phyloP scores from a whole-genome alignment of 176 grass and related monocot genomes.

The Hsuehochloa calcarea region DNA sequence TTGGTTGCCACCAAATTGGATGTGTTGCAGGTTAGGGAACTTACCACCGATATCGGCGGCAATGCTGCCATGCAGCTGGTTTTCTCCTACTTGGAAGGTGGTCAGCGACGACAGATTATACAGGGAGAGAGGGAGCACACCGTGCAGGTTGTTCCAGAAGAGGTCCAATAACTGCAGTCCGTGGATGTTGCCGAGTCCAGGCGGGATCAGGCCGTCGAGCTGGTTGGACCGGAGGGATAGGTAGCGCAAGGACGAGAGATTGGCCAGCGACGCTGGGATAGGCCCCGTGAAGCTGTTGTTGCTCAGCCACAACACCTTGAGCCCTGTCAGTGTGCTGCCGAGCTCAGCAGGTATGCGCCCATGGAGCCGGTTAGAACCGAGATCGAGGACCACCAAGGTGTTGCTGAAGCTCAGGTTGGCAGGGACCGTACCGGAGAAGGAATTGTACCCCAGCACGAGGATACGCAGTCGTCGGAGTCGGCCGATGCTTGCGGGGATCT shows the following conservation, averaged over 20 bases:
- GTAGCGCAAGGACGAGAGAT: background rate
- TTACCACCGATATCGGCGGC: no score
- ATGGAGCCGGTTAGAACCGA: conserved; percentile 7
- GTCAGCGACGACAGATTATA: background rate
- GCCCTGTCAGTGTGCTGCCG: background rate
- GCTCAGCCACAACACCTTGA: background rate
- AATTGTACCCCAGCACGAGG: conserved; percentile 26
- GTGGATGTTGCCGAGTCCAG: background rate
- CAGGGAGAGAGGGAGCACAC: no score
- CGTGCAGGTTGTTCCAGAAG: no score
- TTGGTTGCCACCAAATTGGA: no score
- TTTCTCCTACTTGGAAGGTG: background rate
- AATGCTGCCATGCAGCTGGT: background rate
- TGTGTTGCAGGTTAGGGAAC: no score
- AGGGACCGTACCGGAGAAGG: background rate
- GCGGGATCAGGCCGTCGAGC: conserved; percentile 12
- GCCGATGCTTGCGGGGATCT: background rate
- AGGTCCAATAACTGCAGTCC: no score
- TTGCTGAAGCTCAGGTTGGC: conserved; percentile 19
- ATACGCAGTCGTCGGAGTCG: background rate
- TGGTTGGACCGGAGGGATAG: background rate
- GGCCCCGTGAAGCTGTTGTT: conserved; percentile 11
- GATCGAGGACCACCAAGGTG: background rate
- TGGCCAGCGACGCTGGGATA: conserved; percentile 18
- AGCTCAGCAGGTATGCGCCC: background rate